phyloP scores from a whole-genome alignment of 768 basidiomycete genomes.

The Hemileccinum rubropunctum region DNA sequence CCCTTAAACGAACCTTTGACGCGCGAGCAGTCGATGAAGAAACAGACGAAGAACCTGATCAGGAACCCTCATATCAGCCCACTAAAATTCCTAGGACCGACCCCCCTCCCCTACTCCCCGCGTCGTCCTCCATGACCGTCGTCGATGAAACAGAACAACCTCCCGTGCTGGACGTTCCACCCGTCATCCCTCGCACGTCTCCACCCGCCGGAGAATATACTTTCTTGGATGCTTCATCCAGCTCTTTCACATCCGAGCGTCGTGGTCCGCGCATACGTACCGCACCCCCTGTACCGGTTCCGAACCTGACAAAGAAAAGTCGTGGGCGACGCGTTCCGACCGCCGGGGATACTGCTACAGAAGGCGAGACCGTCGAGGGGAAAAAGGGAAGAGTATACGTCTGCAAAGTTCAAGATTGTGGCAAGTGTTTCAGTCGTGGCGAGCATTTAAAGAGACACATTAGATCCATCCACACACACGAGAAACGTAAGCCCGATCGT shows the following conservation, averaged over 20 bases:
- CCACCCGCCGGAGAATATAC: constrained; percentile 34
- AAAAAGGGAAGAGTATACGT: constrained; percentile 45
- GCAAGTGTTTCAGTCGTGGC: constrained; percentile 68
- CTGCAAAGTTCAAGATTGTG: constrained; percentile 67
- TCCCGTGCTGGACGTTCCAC: constrained; percentile 5
- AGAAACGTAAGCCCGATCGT: constrained; percentile 60
- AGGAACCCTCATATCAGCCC: constrained; percentile 14
- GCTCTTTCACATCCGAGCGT: constrained; percentile 37
- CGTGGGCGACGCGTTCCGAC: constrained; percentile 77
- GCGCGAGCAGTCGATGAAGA: constrained; percentile 36
- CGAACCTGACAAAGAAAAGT: constrained; percentile 78
- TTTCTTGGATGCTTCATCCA: constrained; percentile 34
- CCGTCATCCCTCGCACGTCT: constrained; percentile 15
- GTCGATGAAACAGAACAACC: constrained; percentile 23
- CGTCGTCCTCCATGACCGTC: constrained; percentile 29
- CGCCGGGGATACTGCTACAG: constrained; percentile 23
- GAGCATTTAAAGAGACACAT: constrained; percentile 79
- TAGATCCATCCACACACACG: constrained; percentile 70
- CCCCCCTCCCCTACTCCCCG: constrained; percentile 19
- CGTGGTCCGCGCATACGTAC: constrained; percentile 51
- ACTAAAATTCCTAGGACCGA: constrained; percentile 32
- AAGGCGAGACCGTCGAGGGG: constrained; percentile 27
- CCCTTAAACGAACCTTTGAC: constrained; percentile 34
- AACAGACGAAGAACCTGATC: constrained; percentile 31
- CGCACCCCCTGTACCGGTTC: constrained; percentile 65